Conservation (phyloP, 2,329 filamentous ascomycete genomes). For the Xylariales sp. region DNA sequence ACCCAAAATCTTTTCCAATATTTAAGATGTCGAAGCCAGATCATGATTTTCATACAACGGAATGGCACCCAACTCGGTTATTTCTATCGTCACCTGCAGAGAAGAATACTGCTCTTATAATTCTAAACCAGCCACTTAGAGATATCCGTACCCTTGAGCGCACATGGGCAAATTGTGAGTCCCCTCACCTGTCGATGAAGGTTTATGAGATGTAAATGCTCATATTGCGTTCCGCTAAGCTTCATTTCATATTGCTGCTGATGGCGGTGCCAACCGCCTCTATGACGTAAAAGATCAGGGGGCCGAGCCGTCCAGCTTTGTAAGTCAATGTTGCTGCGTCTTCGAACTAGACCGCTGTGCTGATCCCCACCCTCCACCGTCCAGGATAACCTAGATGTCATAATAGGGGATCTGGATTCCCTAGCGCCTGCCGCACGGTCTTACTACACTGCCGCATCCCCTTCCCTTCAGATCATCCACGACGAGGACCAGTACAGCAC, state of each 20-base stretch:
- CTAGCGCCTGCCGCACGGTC: slow-evolving; percentile 55
- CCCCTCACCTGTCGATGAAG: too few relatives aligned
- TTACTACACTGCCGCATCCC: slow-evolving; percentile 58
- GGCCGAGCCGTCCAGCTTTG: slow-evolving; percentile 1
- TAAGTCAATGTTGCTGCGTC: too few relatives aligned
- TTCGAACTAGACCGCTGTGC: too few relatives aligned
- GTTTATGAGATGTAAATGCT: too few relatives aligned
- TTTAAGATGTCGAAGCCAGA: too few relatives aligned
- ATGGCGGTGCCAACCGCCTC: slow-evolving; percentile 85
- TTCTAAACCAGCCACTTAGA: slow-evolving; percentile 57
- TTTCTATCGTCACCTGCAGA: slow-evolving; percentile 20
- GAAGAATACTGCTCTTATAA: slow-evolving; percentile 42
- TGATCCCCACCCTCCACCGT: background rate
- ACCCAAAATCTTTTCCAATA: too few relatives aligned
- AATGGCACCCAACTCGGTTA: slow-evolving; percentile 30
- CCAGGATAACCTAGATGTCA: slow-evolving; percentile 60
- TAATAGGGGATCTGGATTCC: slow-evolving; percentile 92
- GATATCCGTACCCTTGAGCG: slow-evolving; percentile 18
- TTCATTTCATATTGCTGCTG: slow-evolving; percentile 70
- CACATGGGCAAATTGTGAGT: slow-evolving; percentile 22
- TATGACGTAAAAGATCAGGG: slow-evolving; percentile 27
- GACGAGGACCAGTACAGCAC: slow-evolving; percentile 83
- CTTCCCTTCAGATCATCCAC: slow-evolving; percentile 56
- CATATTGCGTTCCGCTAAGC: too few relatives aligned
- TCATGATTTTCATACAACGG: too few relatives aligned